phyloP scores from a whole-genome alignment of 495 filamentous ascomycete genomes.

The Haplographium delicatum region DNA sequence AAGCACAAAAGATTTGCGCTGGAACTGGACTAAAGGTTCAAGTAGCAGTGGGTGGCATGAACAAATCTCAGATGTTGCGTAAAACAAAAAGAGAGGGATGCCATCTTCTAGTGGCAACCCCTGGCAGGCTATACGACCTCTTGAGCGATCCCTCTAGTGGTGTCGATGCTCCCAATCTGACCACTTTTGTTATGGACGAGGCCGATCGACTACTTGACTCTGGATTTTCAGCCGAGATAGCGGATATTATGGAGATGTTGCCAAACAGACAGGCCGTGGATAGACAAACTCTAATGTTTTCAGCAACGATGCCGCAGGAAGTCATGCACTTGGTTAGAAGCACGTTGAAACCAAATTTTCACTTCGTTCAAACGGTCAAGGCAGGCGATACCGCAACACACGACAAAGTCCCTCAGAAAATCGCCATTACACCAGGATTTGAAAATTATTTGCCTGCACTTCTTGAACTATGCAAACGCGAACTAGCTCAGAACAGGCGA shows the following conservation, averaged over 20 bases:
- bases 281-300: conserved; percentile 89
- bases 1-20: conserved; percentile 65
- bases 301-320: conserved; percentile 81
- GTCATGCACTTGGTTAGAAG: conserved; percentile 67
- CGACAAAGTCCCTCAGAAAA: conserved; percentile 71
- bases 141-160: conserved; percentile 60
- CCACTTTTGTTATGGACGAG: conserved; percentile 86
- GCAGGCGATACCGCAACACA: conserved; percentile 81
- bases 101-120: conserved; percentile 85
- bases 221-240: conserved; percentile 78
- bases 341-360: conserved; percentile 67
- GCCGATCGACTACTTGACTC: conserved; percentile 88
- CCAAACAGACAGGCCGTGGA: conserved; percentile 54
- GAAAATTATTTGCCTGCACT: conserved; percentile 75
- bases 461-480: conserved; percentile 64
- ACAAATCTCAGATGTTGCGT: conserved; percentile 57
- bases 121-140: conserved; percentile 82
- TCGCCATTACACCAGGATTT: conserved; percentile 56
- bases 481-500: conserved; percentile 34
- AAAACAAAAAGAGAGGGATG: conserved; percentile 69
- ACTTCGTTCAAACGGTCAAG: conserved; percentile 77
- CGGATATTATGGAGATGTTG: conserved; percentile 59
- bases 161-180: conserved; percentile 67
- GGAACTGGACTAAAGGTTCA: conserved; percentile 72
- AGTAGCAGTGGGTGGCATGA: conserved; percentile 82